Conservation (phyloP, 306 rosid genomes). For the Quercus parvula region DNA sequence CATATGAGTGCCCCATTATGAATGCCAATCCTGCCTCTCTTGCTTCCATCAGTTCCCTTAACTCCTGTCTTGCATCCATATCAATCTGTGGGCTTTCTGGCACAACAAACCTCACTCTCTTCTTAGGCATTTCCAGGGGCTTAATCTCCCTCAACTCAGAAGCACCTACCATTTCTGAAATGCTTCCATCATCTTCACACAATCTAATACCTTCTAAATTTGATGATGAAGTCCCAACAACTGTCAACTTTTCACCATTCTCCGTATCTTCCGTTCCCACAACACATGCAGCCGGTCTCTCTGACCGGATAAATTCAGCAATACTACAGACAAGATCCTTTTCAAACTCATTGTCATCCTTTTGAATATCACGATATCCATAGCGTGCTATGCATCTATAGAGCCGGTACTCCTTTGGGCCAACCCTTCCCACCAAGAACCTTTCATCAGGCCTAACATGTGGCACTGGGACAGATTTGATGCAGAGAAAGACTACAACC, state of each 20-base stretch:
- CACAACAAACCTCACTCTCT: conserved; percentile 73
- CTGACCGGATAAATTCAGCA: conserved; percentile 81
- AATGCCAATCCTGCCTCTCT: conserved; percentile 96
- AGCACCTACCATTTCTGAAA: conserved; percentile 34
- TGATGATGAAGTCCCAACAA: conserved; percentile 81
- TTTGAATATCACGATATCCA: conserved; percentile 85
- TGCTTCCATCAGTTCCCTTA: conserved; percentile 87
- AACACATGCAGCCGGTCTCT: conserved; percentile 32
- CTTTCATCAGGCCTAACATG: conserved; percentile 87
- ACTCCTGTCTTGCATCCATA: conserved; percentile 53
- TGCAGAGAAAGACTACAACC: conserved; percentile 89
- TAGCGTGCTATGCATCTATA: conserved; percentile 95
- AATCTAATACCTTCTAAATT: conserved; percentile 60
- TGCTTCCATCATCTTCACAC: conserved; percentile 50
- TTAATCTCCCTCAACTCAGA: conserved; percentile 68
- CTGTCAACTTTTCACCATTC: conserved; percentile 71
- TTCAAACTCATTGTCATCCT: conserved; percentile 85
- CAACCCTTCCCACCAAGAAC: conserved; percentile 95
- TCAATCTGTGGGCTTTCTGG: conserved; percentile 71
- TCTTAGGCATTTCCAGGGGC: conserved; percentile 51
- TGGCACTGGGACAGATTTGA: conserved; percentile 96
- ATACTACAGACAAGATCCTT: conserved; percentile 84
- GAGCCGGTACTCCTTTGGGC: conserved; percentile 84
- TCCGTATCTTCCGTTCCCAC: conserved; percentile 35
- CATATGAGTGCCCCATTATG: conserved; percentile 91